Base-by-base conservation (phyloP, 148 eudicot species). In the Nyssa sinensis region DNA sequence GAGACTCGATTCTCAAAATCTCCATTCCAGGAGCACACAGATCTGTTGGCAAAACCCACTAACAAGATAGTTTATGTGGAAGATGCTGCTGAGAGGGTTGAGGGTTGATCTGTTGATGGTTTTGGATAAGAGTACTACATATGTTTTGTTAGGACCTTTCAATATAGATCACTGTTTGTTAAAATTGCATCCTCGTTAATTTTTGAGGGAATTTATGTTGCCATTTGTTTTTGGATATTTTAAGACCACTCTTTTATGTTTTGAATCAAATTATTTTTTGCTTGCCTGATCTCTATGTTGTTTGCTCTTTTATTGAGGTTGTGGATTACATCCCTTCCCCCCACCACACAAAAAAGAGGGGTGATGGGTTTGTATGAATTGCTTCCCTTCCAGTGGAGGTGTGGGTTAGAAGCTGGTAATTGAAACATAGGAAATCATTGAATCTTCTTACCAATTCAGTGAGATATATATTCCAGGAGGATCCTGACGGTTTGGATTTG, bases 1-100 rank as follows among this genome's bases (percentile, higher is more conserved):
- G 94, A 92, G 86, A 89, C 92, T 33, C 81, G 90, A 35, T 89
- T 92, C 78, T 32, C 81, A 8, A 92, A 82, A 73, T 92, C 97
- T n/a, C 97, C 94, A 49, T 86, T 78, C 82, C 94, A 92, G 66
- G 97, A 92, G 80, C 81, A 89, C 88, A 86, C 91, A 14, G 94
- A 89, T 31, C 64, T 86, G 59, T 78, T 92, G 70, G 78, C 82
- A 0, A 88, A 82, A 82, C 90, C 93, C 4, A 80, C 79, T 3
- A 23, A 81, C 74, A 88, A 88, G 85, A 49, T 83, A 3, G 74
- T 79, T 64, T 66, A 74, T 13, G 78, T 78, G 1, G 84, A 81
- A 28, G 94, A 86, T 29, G 76, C 47, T 34, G 47, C 79, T 14
- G 90, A 82, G 57, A 75, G 74, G 68, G 65, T 66, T 64, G 86